Evolutionary conservation across 179 eudicot species (phyloP), one percentile per base, ranked within the genome.

Genomic region (Nepenthes alata): DNA sequence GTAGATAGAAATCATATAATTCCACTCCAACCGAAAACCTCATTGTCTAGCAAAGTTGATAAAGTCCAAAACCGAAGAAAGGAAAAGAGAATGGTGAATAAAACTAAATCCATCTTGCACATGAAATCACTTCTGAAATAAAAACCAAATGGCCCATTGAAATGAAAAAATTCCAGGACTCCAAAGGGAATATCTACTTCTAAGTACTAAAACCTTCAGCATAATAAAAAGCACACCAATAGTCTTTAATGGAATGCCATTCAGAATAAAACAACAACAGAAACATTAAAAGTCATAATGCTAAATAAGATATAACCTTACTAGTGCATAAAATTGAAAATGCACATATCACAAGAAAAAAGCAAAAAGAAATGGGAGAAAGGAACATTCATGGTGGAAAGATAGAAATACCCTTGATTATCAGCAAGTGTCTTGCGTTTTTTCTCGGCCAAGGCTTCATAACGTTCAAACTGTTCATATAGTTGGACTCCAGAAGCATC

Each of bases 401-500:
- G 61, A 62, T 10, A 64, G 45, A 25, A 37, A 16, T 79, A 76
- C 83, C 73, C 65, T 62, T 69, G 67, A 68, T 66, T 53, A 16
- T 11, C 55, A 64, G 73, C 62, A 13, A 67, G 69, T 39, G 80
- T 72, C 55, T 78, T 74, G 55, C 85, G 84, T 70, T 84, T 91
- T 63, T 70, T 81, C 38, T 67, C 78, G 35, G 83, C 98, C 75
- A 86, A 68, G 36, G 86, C 86, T 78, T 81, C 83, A 52, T 78
- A 74, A 7, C 69, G 77, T 79, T 91, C 81, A 37, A 91, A 78
- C 16, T 81, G 80, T 66, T 84, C 71, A 65, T 82, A 89, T 10
- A 82, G 80, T 61, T 84, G 86, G 41, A 63, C 54, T 1, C 77
- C 78, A 6, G 59, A 60, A 61, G 75, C 68, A 36, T 74, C 80